Conservation (phyloP, 2,329 filamentous ascomycete genomes). For the Bipolaris oryzae region DNA sequence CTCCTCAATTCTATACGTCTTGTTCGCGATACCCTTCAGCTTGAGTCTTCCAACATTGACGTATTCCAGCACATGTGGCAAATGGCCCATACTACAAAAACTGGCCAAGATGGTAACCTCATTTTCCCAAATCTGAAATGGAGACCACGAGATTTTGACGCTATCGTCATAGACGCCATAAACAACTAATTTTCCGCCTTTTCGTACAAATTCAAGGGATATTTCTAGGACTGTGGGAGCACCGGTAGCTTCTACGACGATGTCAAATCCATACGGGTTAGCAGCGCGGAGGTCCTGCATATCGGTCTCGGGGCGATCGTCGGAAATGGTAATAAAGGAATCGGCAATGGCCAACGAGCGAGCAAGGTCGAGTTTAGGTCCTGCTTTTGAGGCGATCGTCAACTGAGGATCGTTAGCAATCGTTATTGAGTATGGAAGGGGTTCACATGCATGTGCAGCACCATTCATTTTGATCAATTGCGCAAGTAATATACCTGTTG, state of each 20-base stretch:
- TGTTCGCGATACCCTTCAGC: constrained; percentile 73
- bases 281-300: constrained; percentile 67
- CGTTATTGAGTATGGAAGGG: too few species aligned
- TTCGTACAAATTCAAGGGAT: constrained; percentile 72
- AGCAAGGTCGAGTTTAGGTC: constrained; percentile 74
- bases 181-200: constrained; percentile 73
- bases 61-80: constrained; percentile 38
- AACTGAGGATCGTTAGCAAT: constrained; percentile 40
- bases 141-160: constrained; percentile 69
- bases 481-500: constrained; percentile 68
- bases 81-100: constrained; percentile 69
- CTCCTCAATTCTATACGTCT: constrained; percentile 74
- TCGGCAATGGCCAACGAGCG: constrained; percentile 56
- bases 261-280: constrained; percentile 75
- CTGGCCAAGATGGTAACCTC: constrained; percentile 74
- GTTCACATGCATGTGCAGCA: constrained; percentile 61
- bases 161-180: constrained; percentile 72
- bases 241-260: constrained; percentile 74
- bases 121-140: constrained; percentile 70
- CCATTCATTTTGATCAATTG: constrained; percentile 70
- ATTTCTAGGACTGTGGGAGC: constrained; percentile 72
- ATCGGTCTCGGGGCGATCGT: constrained; percentile 40
- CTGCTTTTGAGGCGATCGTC: constrained; percentile 70
- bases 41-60: constrained; percentile 66
- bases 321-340: constrained; percentile 54